Evolutionary conservation across 805 yeast species (phyloP), one percentile per base, ranked within the genome.

Genomic region (Lipomyces sp.): DNA sequence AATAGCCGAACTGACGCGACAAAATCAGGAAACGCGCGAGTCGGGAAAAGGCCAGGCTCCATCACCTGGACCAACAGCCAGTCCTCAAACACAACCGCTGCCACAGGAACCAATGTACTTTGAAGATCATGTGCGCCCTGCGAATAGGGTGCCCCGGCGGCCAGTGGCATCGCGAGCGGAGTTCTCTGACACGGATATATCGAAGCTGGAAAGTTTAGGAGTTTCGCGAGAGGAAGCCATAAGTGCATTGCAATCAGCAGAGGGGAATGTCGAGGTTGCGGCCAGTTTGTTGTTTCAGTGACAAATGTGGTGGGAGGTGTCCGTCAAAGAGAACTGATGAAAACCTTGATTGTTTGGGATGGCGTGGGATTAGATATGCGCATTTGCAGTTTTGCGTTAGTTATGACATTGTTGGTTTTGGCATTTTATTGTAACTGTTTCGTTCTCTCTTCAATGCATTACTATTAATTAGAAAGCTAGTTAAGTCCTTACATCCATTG

Each of bases 191-290:
- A 72, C 73, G 2, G 70, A 72, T 0, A 77, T 87, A 1, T 72
- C 77, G 34, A 85, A 83, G 61, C 79, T 93, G 62, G 82, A 85
- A 58, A 82, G 82, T 15, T 79, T 94, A 67, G 98, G 98, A 0
- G 92, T 92, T 72, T 77, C 88, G 2, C 81, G 86, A 70, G 75
- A 77, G 1, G 87, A 90, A 70, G 95, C 88, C 0, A 77, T 87
- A 2, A 73, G 77, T 2, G 97, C 97, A 0, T 79, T 94, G 60
- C 79, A 81, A 34, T 83, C 81, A 66, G 84, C 96, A 1, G 81
- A 83, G 34, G 97, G 97, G 7, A 90, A 93, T 74, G 85, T 89
- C 0, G 98, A 94, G 62, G 70, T 87, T 68, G 98, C 98, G 0
- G 98, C 97, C 0, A 86, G 96, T 0, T 73, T 90, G 29, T 59